These are phyloP conservation scores for Neophaeococcomyces aloes DNA, from an alignment of 2,329 filamentous ascomycete species.

Conservation along the genomic window DNA sequence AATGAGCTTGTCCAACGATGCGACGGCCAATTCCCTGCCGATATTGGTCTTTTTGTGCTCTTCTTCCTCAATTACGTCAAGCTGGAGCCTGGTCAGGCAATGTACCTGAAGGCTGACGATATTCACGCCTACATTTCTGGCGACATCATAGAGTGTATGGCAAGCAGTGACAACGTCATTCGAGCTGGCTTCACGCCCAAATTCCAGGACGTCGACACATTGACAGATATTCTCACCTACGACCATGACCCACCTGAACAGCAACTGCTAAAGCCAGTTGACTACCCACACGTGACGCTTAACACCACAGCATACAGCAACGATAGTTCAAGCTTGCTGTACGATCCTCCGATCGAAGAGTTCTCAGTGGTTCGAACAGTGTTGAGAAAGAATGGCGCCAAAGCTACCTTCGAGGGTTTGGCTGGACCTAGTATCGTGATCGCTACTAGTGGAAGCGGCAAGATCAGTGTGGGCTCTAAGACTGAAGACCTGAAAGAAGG, in stretches of 20 bases:
- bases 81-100: constrained; percentile 76
- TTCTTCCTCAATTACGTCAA: constrained; percentile 97
- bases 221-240: constrained; percentile 89
- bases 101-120: constrained; percentile 93
- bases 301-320: constrained; percentile 75
- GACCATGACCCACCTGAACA: constrained; percentile 86
- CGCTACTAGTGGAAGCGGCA: constrained; percentile 73
- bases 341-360: constrained; percentile 93
- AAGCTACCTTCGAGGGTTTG: constrained; percentile 78
- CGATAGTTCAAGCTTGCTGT: constrained; percentile 60
- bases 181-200: constrained; percentile 96
- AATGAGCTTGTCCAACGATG: constrained; percentile 67
- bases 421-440: constrained; percentile 87
- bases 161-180: constrained; percentile 95
- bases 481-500: constrained; percentile 62
- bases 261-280: constrained; percentile 79
- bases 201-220: constrained; percentile 87
- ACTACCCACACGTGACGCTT: constrained; percentile 76
- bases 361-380: constrained; percentile 80
- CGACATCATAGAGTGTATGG: constrained; percentile 99
- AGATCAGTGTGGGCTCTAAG: constrained; percentile 74
- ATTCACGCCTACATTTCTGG: constrained; percentile 74
- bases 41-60: constrained; percentile 87
- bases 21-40: constrained; percentile 72
- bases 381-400: constrained; percentile 59